phyloP scores from a whole-genome alignment of 2,329 filamentous ascomycete species.

The Lachnellula arida region DNA sequence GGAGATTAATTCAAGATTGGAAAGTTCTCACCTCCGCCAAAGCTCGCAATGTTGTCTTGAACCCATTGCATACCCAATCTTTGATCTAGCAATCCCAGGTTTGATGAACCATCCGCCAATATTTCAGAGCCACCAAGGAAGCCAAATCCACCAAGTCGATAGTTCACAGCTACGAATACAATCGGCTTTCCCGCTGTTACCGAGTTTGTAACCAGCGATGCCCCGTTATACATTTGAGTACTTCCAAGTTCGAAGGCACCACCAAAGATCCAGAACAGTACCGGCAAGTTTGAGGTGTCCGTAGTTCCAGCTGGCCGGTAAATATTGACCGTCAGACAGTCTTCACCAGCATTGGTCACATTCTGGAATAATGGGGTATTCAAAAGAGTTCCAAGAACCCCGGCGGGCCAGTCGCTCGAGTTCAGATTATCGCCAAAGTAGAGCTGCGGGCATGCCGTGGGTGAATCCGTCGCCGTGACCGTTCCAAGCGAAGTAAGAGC shows the following conservation, averaged over 20 bases:
- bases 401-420: slow-evolving; percentile 32
- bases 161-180: slow-evolving; percentile 73
- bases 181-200: slow-evolving; percentile 55
- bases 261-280: slow-evolving; percentile 68
- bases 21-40: slow-evolving; percentile 55
- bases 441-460: slow-evolving; percentile 69
- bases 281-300: slow-evolving; percentile 53
- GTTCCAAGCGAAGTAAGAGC: slow-evolving; percentile 55
- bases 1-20: not conserved
- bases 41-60: slow-evolving; percentile 69
- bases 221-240: slow-evolving; percentile 48
- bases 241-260: slow-evolving; percentile 57
- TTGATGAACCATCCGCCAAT: slow-evolving; percentile 60
- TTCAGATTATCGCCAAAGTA: slow-evolving; percentile 46
- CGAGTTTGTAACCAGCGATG: slow-evolving; percentile 42
- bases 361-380: slow-evolving; percentile 54
- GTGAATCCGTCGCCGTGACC: slow-evolving; percentile 52
- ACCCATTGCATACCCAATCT: slow-evolving; percentile 70
- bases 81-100: slow-evolving; percentile 70
- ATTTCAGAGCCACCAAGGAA: slow-evolving; percentile 68
- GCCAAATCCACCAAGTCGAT: slow-evolving; percentile 70
- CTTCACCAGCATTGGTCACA: slow-evolving; percentile 52
- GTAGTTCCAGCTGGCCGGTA: slow-evolving; percentile 54
- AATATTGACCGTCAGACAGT: slow-evolving; percentile 59
- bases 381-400: slow-evolving; percentile 46